These are phyloP conservation scores for Phialemonium atrogriseum DNA, from an alignment of 2,329 filamentous ascomycete genomes.

Conservation along the genomic window DNA sequence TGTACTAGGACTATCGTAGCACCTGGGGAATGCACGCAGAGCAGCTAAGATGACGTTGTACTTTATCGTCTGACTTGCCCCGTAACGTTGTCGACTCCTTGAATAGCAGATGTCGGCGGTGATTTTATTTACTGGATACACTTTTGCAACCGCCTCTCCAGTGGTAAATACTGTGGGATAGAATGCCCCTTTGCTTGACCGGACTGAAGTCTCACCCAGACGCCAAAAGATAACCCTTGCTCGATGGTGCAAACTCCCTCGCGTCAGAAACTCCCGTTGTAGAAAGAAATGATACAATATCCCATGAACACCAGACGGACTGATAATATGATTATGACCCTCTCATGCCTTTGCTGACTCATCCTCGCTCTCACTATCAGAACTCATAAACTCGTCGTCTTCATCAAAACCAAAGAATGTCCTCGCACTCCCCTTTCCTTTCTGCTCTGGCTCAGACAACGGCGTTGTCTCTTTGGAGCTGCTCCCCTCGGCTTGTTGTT, in stretches of 20 bases:
- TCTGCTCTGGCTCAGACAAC: conserved; percentile 31
- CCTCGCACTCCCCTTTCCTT: conserved; percentile 21
- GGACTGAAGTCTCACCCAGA: no score
- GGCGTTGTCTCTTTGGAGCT: conserved; percentile 42
- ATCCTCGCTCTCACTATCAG: conserved; percentile 49
- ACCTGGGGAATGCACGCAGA: conserved; percentile 17
- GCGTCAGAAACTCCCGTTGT: no score
- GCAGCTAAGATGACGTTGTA: conserved; percentile 3
- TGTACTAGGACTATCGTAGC: conserved; percentile 14
- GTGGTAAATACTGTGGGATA: no score
- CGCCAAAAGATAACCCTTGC: no score
- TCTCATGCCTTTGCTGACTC: conserved; percentile 12
- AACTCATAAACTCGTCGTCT: conserved; percentile 67
- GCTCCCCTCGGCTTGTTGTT: conserved; percentile 25
- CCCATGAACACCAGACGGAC: no score
- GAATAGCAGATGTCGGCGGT: no score
- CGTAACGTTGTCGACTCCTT: no score
- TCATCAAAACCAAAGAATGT: conserved; percentile 73
- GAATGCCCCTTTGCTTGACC: no score
- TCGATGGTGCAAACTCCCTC: no score
- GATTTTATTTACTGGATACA: no score
- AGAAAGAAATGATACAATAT: not conserved
- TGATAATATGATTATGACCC: no score
- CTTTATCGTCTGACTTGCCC: no score
- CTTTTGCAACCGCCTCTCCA: conserved; percentile 3